Conservation (phyloP, 208 protist genomes). For the Trypanosoma mega region DNA sequence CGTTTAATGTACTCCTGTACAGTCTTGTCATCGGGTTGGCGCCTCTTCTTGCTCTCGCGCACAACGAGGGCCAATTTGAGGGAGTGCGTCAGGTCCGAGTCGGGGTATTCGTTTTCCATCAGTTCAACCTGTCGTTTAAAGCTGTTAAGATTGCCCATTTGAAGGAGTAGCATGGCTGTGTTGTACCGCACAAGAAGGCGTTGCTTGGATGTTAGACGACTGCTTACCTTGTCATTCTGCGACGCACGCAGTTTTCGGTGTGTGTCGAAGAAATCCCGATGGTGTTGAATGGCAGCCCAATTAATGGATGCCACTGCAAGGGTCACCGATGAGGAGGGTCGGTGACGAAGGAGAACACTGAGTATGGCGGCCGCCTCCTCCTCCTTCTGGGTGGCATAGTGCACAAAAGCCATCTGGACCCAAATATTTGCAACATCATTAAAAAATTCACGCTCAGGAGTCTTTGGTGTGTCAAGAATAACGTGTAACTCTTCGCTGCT, state of each 20-base stretch:
- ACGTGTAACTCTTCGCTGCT: conserved; percentile 26
- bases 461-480: conserved; percentile 26
- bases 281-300: conserved; percentile 59
- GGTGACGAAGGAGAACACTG: conserved; percentile 46
- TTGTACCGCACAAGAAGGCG: conserved; percentile 80
- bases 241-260: conserved; percentile 63
- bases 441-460: conserved; percentile 71
- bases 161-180: conserved; percentile 75
- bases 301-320: conserved; percentile 72
- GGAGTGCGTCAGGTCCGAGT: conserved; percentile 66
- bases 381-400: conserved; percentile 45
- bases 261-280: conserved; percentile 74
- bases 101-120: conserved; percentile 55
- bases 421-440: conserved; percentile 76
- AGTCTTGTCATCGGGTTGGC: conserved; percentile 29
- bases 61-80: conserved; percentile 62
- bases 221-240: conserved; percentile 51
- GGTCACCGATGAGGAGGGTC: conserved; percentile 59
- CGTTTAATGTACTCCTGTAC: conserved; percentile 27
- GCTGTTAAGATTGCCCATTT: conserved; percentile 47
- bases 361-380: conserved; percentile 48
- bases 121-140: conserved; percentile 63
- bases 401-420: conserved; percentile 80
- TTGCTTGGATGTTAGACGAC: conserved; percentile 67
- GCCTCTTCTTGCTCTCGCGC: conserved; percentile 57